Base-by-base conservation (phyloP, 345 rosid genomes). In the Carallia pectinifolia region DNA sequence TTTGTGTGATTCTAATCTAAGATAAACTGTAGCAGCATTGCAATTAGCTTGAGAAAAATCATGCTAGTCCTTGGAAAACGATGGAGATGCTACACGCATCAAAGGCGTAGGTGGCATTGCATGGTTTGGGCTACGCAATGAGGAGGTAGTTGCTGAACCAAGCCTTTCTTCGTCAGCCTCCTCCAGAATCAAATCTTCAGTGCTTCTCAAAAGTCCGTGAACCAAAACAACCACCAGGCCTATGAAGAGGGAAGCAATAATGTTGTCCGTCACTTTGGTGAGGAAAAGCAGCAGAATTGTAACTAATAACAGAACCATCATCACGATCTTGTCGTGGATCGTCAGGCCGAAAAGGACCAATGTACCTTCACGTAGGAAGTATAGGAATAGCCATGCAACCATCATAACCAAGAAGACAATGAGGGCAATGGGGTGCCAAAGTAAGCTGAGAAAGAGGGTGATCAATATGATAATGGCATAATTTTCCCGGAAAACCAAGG, bases 351-450 rank as follows among this genome's bases (percentile, higher is more conserved):
- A 60, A 34, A 87, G 15, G 60, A 76, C 34, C 23, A 87, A 40
- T 0, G 90, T 86, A 53, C 67, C 82, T 40, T 86, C 85, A 0
- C 87, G 73, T 53, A 82, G 66, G 62, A 85, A 83, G 77, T 83
- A 89, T 7, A 89, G 77, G 81, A 79, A 89, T 61, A 83, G 19
- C 92, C 92, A 86, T 2, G 84, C 75, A 36, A 69, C 52, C 72
- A 84, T 73, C 85, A 79, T 62, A 75, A 80, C 38, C 23, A 77
- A 7, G 65, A 86, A 74, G 78, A 81, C 64, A 6, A 83, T 58
- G 67, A 88, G 65, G 54, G 88, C 81, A 50, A 80, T n/a, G 0
- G 92, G 94, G 47, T 81, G 84, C 89, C 85, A 88, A 1, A 90
- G 83, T 61, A 87, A 71, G 85, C 75, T 77, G 75, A 65, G 68